Base-by-base conservation (phyloP, 2,329 filamentous ascomycete genomes). In the Alternaria consortialis region DNA sequence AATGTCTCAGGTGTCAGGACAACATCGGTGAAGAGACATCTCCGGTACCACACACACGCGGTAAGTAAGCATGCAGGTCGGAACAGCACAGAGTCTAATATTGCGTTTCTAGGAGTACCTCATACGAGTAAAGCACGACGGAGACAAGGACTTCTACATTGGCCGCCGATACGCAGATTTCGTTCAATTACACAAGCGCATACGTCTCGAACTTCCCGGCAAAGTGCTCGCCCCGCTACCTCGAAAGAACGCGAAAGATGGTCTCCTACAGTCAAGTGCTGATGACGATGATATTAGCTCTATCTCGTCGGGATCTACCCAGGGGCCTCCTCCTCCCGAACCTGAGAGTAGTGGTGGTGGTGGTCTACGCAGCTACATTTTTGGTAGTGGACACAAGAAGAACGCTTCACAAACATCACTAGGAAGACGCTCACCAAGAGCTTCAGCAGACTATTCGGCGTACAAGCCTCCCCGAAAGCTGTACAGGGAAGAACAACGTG, bases 81-180 rank as follows among this genome's bases (percentile, higher is more conserved):
- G 40, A 7, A 29, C 27, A n/a, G 20, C 25, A 52, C 27, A 39
- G 9, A 25, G 1, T 29, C 60, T 66, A 40, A 72, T 44, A 11
- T 36, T 25, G 13, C 15, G 20, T 25, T 9, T 39, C 13, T 42
- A 93, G 91, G 92, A 98, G 83, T 99, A 97, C 72, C 80, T 99
- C 47, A 84, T 99, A 60, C 88, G 94, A 11, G 91, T 97, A 31
- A 94, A 94, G 81, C 87, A 88, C 68, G 88, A 89, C 66, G 90
- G 89, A 25, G 87, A 92, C 67, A 81, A 89, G 15, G 93, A 96
- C 71, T 84, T 90, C 67, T 95, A 92, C 74, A 86, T 98, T 54
- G 93, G 90, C 15, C 88, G 93, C 61, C 86, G 94, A 68, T 99
- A 97, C 77, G 92, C 94, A 32, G 93, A 97, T 69, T 99, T 99